A percentile compares a stretch with the other conserved stretches of the same genome.
These are phyloP conservation scores for Acephala macrosclerotiorum DNA, from an alignment of 2,329 filamentous ascomycete species.

Conservation along the genomic window DNA sequence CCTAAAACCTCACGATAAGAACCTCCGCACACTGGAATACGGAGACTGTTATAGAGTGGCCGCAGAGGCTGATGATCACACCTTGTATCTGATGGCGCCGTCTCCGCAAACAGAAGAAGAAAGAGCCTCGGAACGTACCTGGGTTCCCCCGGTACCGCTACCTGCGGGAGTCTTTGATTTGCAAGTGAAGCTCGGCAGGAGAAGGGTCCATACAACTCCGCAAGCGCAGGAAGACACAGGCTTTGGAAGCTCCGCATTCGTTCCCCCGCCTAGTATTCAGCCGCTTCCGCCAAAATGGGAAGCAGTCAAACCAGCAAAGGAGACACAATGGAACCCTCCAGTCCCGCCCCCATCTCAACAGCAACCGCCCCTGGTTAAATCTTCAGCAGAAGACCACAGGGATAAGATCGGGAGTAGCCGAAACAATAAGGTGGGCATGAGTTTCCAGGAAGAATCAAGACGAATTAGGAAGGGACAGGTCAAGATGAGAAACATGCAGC, in stretches of 20 bases:
- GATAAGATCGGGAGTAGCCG: no score
- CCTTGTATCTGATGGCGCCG: slow-evolving; percentile 25
- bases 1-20: slow-evolving; percentile 23
- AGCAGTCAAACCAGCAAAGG: no score
- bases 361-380: no score
- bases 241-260: not conserved
- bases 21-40: slow-evolving; percentile 14
- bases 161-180: not conserved
- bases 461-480: no score
- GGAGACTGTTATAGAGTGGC: slow-evolving; percentile 27
- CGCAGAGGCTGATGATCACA: slow-evolving; percentile 25
- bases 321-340: no score
- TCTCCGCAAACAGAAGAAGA: slow-evolving; percentile 24
- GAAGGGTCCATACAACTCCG: not conserved
- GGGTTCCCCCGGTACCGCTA: not conserved
- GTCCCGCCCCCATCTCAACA: no score
- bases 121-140: slow-evolving; percentile 16
- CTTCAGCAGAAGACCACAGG: no score
- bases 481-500: no score
- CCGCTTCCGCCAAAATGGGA: no score
- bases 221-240: slow-evolving; percentile 3
- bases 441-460: no score
- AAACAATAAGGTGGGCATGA: no score
- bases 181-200: not conserved
- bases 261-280: not conserved